These are phyloP conservation scores for Diaporthe velutina DNA, from an alignment of 2,329 filamentous ascomycete genomes.

Conservation along the genomic window DNA sequence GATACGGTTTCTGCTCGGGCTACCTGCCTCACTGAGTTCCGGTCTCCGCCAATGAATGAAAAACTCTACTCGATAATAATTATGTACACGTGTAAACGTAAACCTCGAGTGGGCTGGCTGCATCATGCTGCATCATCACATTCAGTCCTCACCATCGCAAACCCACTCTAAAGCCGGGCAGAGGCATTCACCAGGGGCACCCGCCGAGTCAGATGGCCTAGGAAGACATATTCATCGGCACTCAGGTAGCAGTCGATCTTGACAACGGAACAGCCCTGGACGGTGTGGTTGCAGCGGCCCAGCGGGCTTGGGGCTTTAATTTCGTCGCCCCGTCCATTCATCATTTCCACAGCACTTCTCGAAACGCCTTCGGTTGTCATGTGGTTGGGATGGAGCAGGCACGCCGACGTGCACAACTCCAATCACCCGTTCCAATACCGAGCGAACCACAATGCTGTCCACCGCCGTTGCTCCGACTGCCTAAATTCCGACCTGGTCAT, in stretches of 20 bases:
- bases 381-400: neutral
- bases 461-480: conserved; percentile 10
- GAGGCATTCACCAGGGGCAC: neutral
- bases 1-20: neutral
- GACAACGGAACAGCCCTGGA: conserved; percentile 17
- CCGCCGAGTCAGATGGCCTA: conserved; percentile 5
- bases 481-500: conserved; percentile 21
- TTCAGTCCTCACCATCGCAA: neutral
- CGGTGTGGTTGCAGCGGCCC: conserved; percentile 26
- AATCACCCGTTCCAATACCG: conserved; percentile 6
- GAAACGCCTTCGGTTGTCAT: neutral
- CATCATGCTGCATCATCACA: conserved; percentile 5
- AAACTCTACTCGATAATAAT: neutral
- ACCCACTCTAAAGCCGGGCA: conserved; percentile 6
- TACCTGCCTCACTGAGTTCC: conserved; percentile 20
- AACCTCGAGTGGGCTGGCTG: neutral
- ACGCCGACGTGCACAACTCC: conserved; percentile 16
- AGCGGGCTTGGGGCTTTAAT: conserved; percentile 25
- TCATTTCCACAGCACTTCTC: conserved; percentile 22
- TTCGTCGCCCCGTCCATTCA: conserved; percentile 26
- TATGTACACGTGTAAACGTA: neutral
- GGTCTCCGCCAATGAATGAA: neutral
- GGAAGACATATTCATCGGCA: conserved; percentile 12
- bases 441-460: conserved; percentile 1
- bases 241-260: conserved; percentile 13